phyloP scores from a whole-genome alignment of 495 filamentous ascomycete genomes.

The Xylaria intraflava region DNA sequence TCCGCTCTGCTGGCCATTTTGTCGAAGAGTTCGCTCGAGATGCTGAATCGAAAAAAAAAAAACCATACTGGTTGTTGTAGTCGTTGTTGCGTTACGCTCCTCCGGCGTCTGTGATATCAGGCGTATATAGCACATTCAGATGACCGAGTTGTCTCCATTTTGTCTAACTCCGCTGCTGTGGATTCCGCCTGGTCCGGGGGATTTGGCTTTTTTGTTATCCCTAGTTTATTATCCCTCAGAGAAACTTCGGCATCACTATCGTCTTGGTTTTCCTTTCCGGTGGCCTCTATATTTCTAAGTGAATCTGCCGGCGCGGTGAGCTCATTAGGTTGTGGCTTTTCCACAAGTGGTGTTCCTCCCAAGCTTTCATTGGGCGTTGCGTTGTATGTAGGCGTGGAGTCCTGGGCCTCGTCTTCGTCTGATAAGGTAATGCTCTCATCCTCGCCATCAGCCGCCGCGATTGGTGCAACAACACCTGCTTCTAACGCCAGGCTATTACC shows the following conservation, averaged over 20 bases:
- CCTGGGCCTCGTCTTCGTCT: slow-evolving; percentile 7
- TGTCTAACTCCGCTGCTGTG: neutral
- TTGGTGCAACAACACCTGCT: slow-evolving; percentile 4
- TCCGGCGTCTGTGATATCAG: slow-evolving; percentile 12
- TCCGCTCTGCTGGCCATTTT: neutral
- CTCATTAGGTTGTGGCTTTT: neutral
- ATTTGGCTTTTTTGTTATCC: neutral
- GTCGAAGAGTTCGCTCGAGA: neutral
- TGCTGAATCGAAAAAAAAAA: neutral
- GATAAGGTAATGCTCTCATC: slow-evolving; percentile 9
- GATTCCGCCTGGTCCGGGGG: neutral
- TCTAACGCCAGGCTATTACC: slow-evolving; percentile 14
- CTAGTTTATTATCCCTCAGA: neutral
- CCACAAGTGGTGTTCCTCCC: neutral
- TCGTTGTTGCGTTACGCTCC: slow-evolving; percentile 14
- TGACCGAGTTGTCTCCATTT: neutral
- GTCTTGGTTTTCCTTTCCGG: neutral
- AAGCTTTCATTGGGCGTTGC: neutral
- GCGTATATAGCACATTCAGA: slow-evolving; percentile 3
- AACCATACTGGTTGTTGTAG: slow-evolving; percentile 9
- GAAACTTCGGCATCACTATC: neutral
- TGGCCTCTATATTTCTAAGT: neutral
- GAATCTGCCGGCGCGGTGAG: neutral
- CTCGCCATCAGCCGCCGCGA: slow-evolving; percentile 1
- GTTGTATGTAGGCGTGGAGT: slow-evolving; percentile 2